phyloP scores from a whole-genome alignment of 345 rosid species.

The Eutrema japonicum region DNA sequence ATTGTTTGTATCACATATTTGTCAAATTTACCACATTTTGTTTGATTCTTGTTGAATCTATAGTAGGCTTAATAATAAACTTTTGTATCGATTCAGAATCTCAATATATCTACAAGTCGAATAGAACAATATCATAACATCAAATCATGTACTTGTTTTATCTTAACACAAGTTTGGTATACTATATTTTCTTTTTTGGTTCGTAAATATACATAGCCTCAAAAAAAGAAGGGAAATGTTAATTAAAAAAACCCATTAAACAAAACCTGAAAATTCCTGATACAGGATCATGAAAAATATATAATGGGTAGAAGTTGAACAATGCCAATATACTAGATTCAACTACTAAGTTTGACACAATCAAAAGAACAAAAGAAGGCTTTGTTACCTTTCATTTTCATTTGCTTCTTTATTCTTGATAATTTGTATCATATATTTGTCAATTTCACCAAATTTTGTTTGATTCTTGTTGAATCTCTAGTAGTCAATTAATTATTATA shows the following conservation, averaged over 20 bases:
- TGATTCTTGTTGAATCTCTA: slow-evolving; percentile 34
- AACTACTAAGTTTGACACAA: neutral
- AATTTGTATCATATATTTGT: slow-evolving; percentile 23
- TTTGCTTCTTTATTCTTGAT: slow-evolving; percentile 23
- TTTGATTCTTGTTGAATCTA: slow-evolving; percentile 32
- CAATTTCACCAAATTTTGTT: slow-evolving; percentile 37
- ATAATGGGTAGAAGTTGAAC: neutral
- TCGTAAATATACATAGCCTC: neutral
- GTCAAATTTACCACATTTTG: slow-evolving; percentile 27
- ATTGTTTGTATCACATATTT: neutral
- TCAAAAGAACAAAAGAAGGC: neutral
- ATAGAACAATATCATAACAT: slow-evolving; percentile 20
- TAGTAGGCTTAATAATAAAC: slow-evolving; percentile 7
- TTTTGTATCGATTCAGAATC: slow-evolving; percentile 9
- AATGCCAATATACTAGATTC: neutral
- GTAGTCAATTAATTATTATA: neutral
- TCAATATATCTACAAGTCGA: slow-evolving; percentile 11
- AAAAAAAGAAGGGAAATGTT: neutral
- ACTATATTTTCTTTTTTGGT: neutral
- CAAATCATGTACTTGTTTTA: slow-evolving; percentile 13
- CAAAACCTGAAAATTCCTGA: slow-evolving; percentile 1
- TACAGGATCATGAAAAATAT: slow-evolving; percentile 3
- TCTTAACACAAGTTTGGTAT: no score
- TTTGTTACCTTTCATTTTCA: neutral
- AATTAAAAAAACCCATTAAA: neutral